Evolutionary conservation across 495 filamentous ascomycete species (phyloP).

Genomic region (Poronia punctata): DNA sequence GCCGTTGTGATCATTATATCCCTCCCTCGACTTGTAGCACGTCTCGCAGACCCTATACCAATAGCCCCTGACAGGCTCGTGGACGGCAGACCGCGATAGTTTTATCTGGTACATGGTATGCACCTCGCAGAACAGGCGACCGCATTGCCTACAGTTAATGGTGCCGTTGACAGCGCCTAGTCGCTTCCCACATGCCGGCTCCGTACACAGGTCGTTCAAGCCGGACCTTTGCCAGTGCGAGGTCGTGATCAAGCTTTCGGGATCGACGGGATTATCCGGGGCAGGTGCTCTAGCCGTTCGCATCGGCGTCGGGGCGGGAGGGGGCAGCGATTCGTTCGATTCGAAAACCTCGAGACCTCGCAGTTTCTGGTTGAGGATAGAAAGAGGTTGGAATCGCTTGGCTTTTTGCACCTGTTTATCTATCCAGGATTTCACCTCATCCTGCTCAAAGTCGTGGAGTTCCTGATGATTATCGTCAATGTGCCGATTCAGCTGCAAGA

Average conservation of each 20-base stretch:
- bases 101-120: constrained; percentile 99
- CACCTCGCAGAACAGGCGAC: constrained; percentile 89
- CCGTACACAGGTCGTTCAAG: constrained; percentile 72
- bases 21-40: constrained; percentile 91
- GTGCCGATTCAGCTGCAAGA: constrained; percentile 90
- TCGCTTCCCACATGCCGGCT: constrained; percentile 75
- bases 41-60: constrained; percentile 97
- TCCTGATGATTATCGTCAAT: constrained; percentile 92
- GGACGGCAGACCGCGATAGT: constrained; percentile 78
- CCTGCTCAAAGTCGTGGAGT: constrained; percentile 86
- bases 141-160: constrained; percentile 89
- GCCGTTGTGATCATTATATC: constrained; percentile 85
- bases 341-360: constrained; percentile 98
- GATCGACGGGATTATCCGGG: constrained; percentile 51
- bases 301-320: constrained; percentile 16
- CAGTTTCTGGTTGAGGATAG: constrained; percentile 80
- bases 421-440: constrained; percentile 98
- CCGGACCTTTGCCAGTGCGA: constrained; percentile 79
- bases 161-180: constrained; percentile 72
- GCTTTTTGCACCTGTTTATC: constrained; percentile 92
- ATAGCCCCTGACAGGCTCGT: constrained; percentile 85
- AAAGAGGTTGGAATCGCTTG: constrained; percentile 90
- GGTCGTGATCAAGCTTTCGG: constrained; percentile 81
- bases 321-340: constrained; percentile 62
- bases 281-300: constrained; percentile 17